Evolutionary conservation across 768 basidiomycete species (phyloP).

Genomic region (Boletus sensibilis): DNA sequence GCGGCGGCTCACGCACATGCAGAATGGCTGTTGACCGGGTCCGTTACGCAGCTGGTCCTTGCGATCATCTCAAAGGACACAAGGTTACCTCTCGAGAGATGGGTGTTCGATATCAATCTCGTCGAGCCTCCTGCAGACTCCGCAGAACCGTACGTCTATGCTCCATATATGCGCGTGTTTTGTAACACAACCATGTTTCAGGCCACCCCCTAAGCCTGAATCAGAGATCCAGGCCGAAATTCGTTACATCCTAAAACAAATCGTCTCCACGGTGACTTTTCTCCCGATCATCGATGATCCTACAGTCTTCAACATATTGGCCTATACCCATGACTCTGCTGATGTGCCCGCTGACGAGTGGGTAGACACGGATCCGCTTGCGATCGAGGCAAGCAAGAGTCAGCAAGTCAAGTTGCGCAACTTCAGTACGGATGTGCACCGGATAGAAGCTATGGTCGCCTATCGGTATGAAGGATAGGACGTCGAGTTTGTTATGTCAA

Average conservation of each 20-base stretch:
- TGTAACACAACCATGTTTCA: conserved; percentile 21
- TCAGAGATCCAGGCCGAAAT: conserved; percentile 96
- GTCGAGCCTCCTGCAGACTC: conserved; percentile 60
- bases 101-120: conserved; percentile 96
- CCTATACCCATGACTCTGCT: conserved; percentile 89
- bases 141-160: conserved; percentile 46
- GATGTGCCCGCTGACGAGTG: conserved; percentile 92
- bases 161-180: neutral
- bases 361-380: conserved; percentile 91
- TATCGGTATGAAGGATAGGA: conserved; percentile 85
- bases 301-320: conserved; percentile 96
- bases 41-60: conserved; percentile 91
- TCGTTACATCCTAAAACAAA: conserved; percentile 96
- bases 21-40: conserved; percentile 95
- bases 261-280: conserved; percentile 95
- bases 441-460: conserved; percentile 96
- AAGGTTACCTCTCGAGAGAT: conserved; percentile 87
- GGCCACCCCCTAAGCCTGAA: conserved; percentile 65
- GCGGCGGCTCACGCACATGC: neutral
- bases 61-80: conserved; percentile 97
- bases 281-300: conserved; percentile 93
- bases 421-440: conserved; percentile 97
- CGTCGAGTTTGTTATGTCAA: neutral
- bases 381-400: conserved; percentile 90
- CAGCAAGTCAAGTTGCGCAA: conserved; percentile 92